Evolutionary conservation across 495 filamentous ascomycete genomes (phyloP).

Genomic region (Aspergillus ostianus): DNA sequence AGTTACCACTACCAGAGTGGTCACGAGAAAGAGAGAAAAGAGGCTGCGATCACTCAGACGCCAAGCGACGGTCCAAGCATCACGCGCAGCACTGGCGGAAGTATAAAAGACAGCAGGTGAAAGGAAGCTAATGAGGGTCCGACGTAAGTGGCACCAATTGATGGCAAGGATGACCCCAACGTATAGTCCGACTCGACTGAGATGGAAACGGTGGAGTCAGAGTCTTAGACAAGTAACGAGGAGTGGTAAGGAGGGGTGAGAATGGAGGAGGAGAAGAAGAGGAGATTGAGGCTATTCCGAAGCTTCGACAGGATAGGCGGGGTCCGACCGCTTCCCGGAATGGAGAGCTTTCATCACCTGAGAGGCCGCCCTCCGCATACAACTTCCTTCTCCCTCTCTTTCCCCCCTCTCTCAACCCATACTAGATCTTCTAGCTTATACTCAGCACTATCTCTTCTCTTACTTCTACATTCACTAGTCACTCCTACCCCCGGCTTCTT

Average conservation of each 20-base stretch:
- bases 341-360: constrained; percentile 14
- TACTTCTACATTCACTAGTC: neutral
- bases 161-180: neutral
- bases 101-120: constrained; percentile 1
- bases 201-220: neutral
- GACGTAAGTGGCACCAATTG: constrained; percentile 1
- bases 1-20: constrained; percentile 12
- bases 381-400: neutral
- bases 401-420: neutral
- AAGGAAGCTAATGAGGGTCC: neutral
- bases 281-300: neutral
- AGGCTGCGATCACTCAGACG: constrained; percentile 6
- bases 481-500: constrained; percentile 7
- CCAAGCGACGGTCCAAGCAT: constrained; percentile 13
- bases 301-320: neutral
- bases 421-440: neutral
- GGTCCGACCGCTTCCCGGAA: constrained; percentile 21
- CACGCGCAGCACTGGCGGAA: constrained; percentile 18
- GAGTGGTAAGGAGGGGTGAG: constrained; percentile 1
- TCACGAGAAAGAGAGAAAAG: constrained; percentile 13
- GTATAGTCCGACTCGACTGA: neutral
- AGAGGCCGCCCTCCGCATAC: neutral
- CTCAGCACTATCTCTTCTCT: neutral
- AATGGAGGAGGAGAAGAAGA: neutral
- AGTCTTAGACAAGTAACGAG: neutral